Conservation (phyloP, 139 green algal species). For the Auxenochlorella pyrenoidosa region DNA sequence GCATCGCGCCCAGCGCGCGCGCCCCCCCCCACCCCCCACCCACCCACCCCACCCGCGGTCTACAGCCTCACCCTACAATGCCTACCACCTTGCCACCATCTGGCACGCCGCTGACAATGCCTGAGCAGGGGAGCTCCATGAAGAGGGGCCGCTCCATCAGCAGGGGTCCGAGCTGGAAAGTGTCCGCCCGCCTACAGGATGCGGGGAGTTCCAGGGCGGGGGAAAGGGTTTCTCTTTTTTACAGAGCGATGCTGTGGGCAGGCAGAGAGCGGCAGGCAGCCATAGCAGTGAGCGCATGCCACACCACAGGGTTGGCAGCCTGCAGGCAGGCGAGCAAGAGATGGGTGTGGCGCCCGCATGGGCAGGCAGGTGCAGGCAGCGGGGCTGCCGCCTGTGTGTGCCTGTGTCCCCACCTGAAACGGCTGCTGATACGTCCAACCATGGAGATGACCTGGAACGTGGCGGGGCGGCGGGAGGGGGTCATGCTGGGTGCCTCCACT, state of each 20-base stretch:
- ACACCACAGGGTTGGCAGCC: not conserved
- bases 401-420: conserved; percentile 14
- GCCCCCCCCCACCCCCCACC: no score
- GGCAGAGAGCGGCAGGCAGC: no score
- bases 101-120: conserved; percentile 44
- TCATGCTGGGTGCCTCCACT: no score
- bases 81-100: conserved; percentile 38
- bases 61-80: conserved; percentile 45
- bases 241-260: not conserved
- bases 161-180: conserved; percentile 43
- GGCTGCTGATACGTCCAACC: conserved; percentile 36
- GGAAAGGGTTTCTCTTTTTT: not conserved
- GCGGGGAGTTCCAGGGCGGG: not conserved
- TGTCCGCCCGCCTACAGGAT: conserved; percentile 4
- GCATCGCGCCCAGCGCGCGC: no score
- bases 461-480: no score
- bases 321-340: no score
- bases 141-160: conserved; percentile 34
- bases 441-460: conserved; percentile 34
- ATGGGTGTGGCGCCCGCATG: no score
- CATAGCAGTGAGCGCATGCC: not conserved
- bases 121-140: conserved; percentile 47
- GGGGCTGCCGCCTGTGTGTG: not conserved
- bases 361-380: not conserved
- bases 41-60: no score